These are phyloP conservation scores for Trichoderma arundinaceum DNA, from an alignment of 2,329 filamentous ascomycete species.

Conservation along the genomic window DNA sequence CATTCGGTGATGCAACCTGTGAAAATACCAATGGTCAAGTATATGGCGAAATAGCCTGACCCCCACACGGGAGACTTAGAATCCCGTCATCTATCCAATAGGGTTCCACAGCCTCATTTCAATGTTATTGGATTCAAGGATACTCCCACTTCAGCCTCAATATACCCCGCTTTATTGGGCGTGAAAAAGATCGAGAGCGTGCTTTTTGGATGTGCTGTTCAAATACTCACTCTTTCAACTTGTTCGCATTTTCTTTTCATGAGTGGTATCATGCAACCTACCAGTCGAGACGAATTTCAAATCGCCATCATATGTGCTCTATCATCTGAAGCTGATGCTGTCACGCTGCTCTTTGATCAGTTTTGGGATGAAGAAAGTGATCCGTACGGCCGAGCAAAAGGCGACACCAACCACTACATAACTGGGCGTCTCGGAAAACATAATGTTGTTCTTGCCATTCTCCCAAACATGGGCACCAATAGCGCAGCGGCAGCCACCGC, in stretches of 20 bases:
- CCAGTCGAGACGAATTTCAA: conserved; percentile 33
- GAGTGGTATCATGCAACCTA: not conserved
- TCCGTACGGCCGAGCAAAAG: conserved; percentile 35
- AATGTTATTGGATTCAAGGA: not conserved
- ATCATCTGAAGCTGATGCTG: conserved; percentile 37
- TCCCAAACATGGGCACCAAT: conserved; percentile 41
- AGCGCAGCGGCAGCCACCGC: conserved; percentile 38
- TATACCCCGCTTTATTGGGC: conserved; percentile 7
- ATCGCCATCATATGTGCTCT: conserved; percentile 42
- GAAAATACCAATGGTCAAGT: too few species aligned
- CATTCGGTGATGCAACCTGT: too few species aligned
- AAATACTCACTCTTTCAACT: not conserved
- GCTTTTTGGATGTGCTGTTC: not conserved
- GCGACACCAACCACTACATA: conserved; percentile 42
- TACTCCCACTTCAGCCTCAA: conserved; percentile 1
- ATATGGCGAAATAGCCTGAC: too few species aligned
- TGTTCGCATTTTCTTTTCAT: not conserved
- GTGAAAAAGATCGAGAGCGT: not conserved
- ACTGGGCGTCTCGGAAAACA: conserved; percentile 40
- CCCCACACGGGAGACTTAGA: not conserved
- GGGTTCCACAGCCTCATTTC: not conserved
- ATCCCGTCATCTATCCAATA: not conserved
- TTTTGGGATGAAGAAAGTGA: conserved; percentile 38
- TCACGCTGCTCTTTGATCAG: conserved; percentile 37
- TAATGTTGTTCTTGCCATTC: conserved; percentile 41